phyloP scores from a whole-genome alignment of 164 flowering plant species.

The grape (Vitis vinifera) region ASM3070453v1 NC_081822.1:8840001-8840500 shows the following conservation, averaged over 20 bases:
- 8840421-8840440: too few species aligned
- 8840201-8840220: conserved; percentile 89
- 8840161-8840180: conserved; percentile 90
- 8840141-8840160: conserved; percentile 93
- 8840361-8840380: too few species aligned
- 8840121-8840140: conserved; percentile 79
- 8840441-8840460: too few species aligned
- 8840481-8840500: too few species aligned
- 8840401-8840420: too few species aligned
- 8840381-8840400: too few species aligned
- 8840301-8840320: not conserved
- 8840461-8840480: too few species aligned
- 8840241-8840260: conserved; percentile 91
- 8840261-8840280: conserved; percentile 27
- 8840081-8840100: not conserved
- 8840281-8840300: not conserved
- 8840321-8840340: not conserved
- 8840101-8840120: not conserved
- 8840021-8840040: conserved; percentile 81
- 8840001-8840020: conserved; percentile 88
- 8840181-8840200: conserved; percentile 93
- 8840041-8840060: not conserved
- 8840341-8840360: too few species aligned
- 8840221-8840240: conserved; percentile 97
- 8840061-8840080: not conserved